Evolutionary conservation across 2,329 filamentous ascomycete genomes (phyloP).

Genomic region (Fusarium torulosum): DNA sequence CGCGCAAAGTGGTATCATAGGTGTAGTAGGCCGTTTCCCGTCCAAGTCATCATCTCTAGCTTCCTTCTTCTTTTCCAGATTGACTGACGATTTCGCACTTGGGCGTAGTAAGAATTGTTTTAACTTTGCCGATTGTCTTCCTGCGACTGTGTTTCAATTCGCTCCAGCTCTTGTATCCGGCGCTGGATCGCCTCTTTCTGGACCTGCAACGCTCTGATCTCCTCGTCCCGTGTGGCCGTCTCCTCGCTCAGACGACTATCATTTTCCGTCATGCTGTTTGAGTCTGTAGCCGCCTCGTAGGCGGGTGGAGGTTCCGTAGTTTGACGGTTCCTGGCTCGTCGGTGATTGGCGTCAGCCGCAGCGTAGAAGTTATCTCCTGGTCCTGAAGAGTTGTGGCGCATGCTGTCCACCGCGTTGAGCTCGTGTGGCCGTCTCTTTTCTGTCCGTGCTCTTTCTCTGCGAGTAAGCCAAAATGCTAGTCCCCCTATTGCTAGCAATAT

Average conservation of each 20-base stretch:
- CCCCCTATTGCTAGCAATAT: slow-evolving; percentile 49
- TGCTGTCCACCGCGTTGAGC: slow-evolving; percentile 41
- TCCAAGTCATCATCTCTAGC: slow-evolving; percentile 36
- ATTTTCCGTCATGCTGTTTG: slow-evolving; percentile 41
- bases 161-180: slow-evolving; percentile 53
- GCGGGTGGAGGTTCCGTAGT: slow-evolving; percentile 50
- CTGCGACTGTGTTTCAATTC: slow-evolving; percentile 38
- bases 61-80: slow-evolving; percentile 6
- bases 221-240: slow-evolving; percentile 45
- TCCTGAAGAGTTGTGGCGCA: slow-evolving; percentile 21
- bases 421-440: slow-evolving; percentile 44
- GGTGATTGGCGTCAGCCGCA: slow-evolving; percentile 33
- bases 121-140: slow-evolving; percentile 16
- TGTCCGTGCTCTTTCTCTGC: slow-evolving; percentile 38
- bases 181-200: slow-evolving; percentile 54
- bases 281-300: slow-evolving; percentile 48
- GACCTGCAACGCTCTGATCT: slow-evolving; percentile 51
- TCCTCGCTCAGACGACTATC: slow-evolving; percentile 42
- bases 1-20: slow-evolving; percentile 51
- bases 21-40: slow-evolving; percentile 43
- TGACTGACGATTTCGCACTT: slow-evolving; percentile 7
- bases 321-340: slow-evolving; percentile 23
- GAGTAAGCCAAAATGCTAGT: slow-evolving; percentile 46
- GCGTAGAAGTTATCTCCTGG: slow-evolving; percentile 34
- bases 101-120: slow-evolving; percentile 10